Evolutionary conservation across 257 asterid species (phyloP), one percentile per base, ranked within the genome.

Genomic region (Mentha longifolia): DNA sequence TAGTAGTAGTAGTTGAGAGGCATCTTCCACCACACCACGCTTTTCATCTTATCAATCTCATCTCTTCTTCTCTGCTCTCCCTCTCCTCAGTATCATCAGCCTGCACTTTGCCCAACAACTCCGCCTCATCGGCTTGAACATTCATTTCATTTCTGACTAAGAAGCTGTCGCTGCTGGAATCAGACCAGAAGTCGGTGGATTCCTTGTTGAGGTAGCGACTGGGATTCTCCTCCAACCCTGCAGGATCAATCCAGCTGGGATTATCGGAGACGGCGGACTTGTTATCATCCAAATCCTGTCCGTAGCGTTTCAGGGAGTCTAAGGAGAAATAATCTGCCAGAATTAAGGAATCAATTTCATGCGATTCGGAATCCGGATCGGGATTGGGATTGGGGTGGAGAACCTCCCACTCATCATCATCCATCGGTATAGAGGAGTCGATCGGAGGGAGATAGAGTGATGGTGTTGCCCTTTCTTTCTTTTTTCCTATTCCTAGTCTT

Each of bases 1-100:
- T 81, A 22, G 25, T 75, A 86, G 28, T 81, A 84, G 76, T 81
- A 22, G 25, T 75, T 88, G 28, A 94, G 47, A 67, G 97, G 97
- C 76, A 85, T 79, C 96, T 89, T 94, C 99, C 99, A 94, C 99
- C 97, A 89, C 61, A 85, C 87, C 45, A 85, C 28, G 64, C 88
- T 72, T 71, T 75, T 83, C 87, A 5, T 37, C 6, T 81, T 87
- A 65, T 76, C 85, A 52, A 75, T 47, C 82, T 80, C 80, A 22
- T 85, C 83, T 10, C 70, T 55, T 52, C 63, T 41, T 74, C 73
- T 47, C 46, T 51, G 61, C 71, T 56, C 75, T 45, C 20, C 17
- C 83, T 31, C 49, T 19, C 17, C 83, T 31, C 49, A 72, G 50
- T 82, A 4, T 11, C 85, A 4, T 11, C 85, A 45, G 50, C 41